Evolutionary conservation across 2,329 filamentous ascomycete species (phyloP).

Genomic region (Apiospora aurea): DNA sequence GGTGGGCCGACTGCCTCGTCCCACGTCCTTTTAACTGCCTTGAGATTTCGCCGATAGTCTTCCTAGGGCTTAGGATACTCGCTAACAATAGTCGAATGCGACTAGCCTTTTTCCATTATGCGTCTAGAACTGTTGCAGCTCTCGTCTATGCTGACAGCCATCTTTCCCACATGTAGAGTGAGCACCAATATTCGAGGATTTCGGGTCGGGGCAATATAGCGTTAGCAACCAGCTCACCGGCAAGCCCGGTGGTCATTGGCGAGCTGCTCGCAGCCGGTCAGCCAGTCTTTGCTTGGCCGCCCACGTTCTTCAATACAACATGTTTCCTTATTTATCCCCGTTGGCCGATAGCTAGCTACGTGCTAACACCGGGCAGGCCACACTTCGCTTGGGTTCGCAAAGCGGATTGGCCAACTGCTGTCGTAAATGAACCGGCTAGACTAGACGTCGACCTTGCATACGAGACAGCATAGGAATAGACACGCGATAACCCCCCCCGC

Average conservation of each 20-base stretch:
- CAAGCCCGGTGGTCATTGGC: background rate
- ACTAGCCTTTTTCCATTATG: background rate
- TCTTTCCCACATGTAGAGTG: background rate
- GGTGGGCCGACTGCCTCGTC: background rate
- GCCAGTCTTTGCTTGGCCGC: background rate
- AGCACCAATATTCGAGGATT: background rate
- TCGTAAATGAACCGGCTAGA: background rate
- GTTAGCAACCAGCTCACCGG: background rate
- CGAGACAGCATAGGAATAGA: background rate
- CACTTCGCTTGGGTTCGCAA: slow-evolving; percentile 8
- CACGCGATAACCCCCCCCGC: background rate
- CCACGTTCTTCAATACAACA: background rate
- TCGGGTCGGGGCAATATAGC: background rate
- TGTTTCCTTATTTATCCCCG: slow-evolving; percentile 9
- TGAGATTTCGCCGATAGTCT: background rate
- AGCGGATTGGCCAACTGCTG: background rate
- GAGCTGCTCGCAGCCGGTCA: background rate
- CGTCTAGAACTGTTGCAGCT: background rate
- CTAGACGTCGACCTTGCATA: slow-evolving; percentile 11
- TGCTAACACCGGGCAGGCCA: slow-evolving; percentile 5
- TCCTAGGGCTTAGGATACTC: background rate
- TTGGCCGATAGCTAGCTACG: background rate
- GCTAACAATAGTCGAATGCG: background rate
- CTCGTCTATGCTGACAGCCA: background rate
- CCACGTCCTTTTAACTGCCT: background rate